Percentiles rank a stretch among this genome's conserved stretches.
These are phyloP conservation scores for Penicillium vulpinum DNA, from an alignment of 2,329 filamentous ascomycete genomes.

Conservation along the genomic window DNA sequence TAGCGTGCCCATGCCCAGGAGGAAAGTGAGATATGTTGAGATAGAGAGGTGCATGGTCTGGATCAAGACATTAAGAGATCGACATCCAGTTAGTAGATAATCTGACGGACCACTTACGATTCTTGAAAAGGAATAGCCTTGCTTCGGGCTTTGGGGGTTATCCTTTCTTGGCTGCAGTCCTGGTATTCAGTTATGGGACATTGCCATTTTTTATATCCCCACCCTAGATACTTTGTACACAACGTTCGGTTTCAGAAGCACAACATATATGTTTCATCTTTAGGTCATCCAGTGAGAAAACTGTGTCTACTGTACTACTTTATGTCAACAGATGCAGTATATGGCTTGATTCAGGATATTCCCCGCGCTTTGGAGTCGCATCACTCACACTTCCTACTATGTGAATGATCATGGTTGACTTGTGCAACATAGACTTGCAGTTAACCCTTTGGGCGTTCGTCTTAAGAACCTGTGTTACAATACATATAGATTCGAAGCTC, in stretches of 20 bases:
- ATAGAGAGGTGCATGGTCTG: conserved; percentile 1
- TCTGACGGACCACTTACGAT: not conserved
- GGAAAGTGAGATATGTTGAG: not conserved
- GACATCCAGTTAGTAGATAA: not conserved
- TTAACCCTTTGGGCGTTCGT: not conserved
- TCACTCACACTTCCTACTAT: not conserved
- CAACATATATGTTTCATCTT: not conserved
- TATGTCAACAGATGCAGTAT: not conserved
- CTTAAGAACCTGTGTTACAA: not conserved
- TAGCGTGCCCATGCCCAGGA: not conserved
- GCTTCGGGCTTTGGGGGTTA: not conserved
- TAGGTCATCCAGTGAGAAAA: not conserved
- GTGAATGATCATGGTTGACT: not conserved
- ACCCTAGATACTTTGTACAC: not conserved
- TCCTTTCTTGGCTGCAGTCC: not conserved
- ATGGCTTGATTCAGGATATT: not conserved
- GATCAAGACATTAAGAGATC: not conserved
- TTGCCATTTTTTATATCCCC: not conserved
- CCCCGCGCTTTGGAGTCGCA: not conserved
- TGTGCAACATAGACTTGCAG: not conserved
- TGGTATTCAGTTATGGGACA: not conserved
- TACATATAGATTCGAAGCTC: not conserved
- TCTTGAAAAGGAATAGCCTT: not conserved
- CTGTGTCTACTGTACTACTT: not conserved
- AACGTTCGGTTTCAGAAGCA: not conserved